Evolutionary conservation across 164 flowering plant species (phyloP).

Genomic region (Cinnamomum chago): DNA sequence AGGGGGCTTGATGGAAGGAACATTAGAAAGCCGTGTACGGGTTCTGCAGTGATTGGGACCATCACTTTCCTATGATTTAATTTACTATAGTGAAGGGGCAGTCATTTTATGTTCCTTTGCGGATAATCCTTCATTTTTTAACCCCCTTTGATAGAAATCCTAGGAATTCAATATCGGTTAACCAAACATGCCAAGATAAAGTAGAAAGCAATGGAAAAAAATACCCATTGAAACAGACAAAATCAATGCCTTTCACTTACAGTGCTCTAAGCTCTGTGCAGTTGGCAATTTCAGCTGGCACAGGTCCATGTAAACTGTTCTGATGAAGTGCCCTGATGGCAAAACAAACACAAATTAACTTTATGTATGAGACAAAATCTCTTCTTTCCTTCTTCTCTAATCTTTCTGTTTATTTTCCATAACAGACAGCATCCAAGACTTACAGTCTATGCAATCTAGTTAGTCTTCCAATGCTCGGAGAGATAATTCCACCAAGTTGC

Average conservation of each 20-base stretch:
- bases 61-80: too few relatives aligned
- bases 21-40: too few relatives aligned
- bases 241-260: slow-evolving; percentile 38
- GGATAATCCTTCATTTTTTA: too few relatives aligned
- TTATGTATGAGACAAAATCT: background rate
- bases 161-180: too few relatives aligned
- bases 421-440: slow-evolving; percentile 23
- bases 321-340: slow-evolving; percentile 79
- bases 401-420: background rate
- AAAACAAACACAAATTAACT: slow-evolving; percentile 2
- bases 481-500: slow-evolving; percentile 78
- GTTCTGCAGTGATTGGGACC: too few relatives aligned
- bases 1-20: too few relatives aligned
- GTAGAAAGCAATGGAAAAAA: background rate
- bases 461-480: slow-evolving; percentile 85
- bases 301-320: slow-evolving; percentile 77
- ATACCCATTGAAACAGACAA: background rate
- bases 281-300: slow-evolving; percentile 74
- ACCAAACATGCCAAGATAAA: background rate
- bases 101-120: too few relatives aligned
- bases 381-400: background rate
- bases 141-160: too few relatives aligned
- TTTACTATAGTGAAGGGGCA: too few relatives aligned
- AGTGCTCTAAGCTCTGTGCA: slow-evolving; percentile 81
- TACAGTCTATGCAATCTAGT: slow-evolving; percentile 80